Evolutionary conservation across 2,329 filamentous ascomycete genomes (phyloP).

Genomic region (Sphaceloma murrayae): DNA sequence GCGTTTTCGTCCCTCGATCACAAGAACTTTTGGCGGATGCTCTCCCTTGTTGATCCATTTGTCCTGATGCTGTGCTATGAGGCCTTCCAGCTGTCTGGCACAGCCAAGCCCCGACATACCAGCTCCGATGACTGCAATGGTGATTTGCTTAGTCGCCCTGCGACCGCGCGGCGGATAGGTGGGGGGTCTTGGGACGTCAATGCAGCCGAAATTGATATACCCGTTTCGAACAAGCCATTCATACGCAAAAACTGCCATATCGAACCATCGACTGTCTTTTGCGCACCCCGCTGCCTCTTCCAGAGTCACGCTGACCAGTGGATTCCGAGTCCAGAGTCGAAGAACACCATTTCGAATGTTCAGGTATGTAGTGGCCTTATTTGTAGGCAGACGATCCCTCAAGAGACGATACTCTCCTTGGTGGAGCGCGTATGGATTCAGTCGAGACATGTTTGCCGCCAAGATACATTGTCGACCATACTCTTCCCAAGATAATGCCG

Average conservation of each 20-base stretch:
- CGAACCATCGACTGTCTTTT: constrained; percentile 78
- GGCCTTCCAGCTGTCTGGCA: constrained; percentile 78
- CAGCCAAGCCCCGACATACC: constrained; percentile 91
- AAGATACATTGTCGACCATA: constrained; percentile 88
- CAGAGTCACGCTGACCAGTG: constrained; percentile 67
- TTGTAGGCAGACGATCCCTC: constrained; percentile 69
- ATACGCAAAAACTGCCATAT: constrained; percentile 77
- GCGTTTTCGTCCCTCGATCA: constrained; percentile 78
- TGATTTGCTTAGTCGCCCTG: constrained; percentile 50
- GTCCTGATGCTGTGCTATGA: constrained; percentile 71
- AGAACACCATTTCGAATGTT: constrained; percentile 94
- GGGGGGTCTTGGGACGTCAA: constrained; percentile 52
- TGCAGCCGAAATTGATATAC: constrained; percentile 94
- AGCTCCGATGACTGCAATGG: constrained; percentile 78
- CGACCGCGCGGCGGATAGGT: constrained; percentile 30
- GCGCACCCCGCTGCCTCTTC: constrained; percentile 87
- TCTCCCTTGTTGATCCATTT: constrained; percentile 57
- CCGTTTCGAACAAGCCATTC: constrained; percentile 85
- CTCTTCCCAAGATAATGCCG: constrained; percentile 58
- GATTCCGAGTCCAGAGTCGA: constrained; percentile 79
- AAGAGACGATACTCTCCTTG: constrained; percentile 73
- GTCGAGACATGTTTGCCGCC: constrained; percentile 77
- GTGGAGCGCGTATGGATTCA: constrained; percentile 84
- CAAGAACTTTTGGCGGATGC: constrained; percentile 60
- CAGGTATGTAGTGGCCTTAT: constrained; percentile 88